Evolutionary conservation across 2,329 filamentous ascomycete genomes (phyloP).

Genomic region (Graphilbum ipis-grandicollis): DNA sequence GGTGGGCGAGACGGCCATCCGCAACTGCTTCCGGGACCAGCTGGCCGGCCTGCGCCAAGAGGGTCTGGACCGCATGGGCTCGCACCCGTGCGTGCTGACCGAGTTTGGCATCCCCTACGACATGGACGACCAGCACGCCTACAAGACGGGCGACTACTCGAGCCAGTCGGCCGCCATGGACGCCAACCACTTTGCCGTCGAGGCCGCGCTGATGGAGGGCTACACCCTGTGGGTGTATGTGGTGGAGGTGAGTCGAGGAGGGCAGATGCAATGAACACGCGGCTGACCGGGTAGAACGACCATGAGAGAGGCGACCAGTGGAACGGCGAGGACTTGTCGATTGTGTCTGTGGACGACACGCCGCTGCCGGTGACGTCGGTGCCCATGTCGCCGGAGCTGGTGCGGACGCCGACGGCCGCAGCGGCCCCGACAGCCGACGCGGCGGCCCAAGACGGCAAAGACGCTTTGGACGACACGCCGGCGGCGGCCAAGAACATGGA

Average conservation of each 20-base stretch:
- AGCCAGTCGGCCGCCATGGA: conserved; percentile 88
- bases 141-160: conserved; percentile 87
- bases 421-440: too few relatives aligned
- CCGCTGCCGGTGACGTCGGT: conserved; percentile 33
- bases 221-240: conserved; percentile 85
- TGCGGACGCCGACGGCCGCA: conserved; percentile 26
- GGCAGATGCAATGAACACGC: background rate
- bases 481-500: conserved; percentile 15
- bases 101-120: conserved; percentile 98
- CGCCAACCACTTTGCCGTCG: conserved; percentile 85
- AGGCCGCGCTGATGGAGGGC: conserved; percentile 68
- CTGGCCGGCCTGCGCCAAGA: conserved; percentile 69
- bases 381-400: conserved; percentile 20
- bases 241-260: conserved; percentile 33
- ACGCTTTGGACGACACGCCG: too few relatives aligned
- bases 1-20: conserved; percentile 80
- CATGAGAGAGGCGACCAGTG: conserved; percentile 84
- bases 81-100: conserved; percentile 76
- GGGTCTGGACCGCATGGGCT: conserved; percentile 73
- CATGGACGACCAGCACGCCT: conserved; percentile 93
- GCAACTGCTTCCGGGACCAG: conserved; percentile 84
- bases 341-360: conserved; percentile 72
- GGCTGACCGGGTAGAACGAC: conserved; percentile 41
- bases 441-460: too few relatives aligned
- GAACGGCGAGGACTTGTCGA: conserved; percentile 95